These are phyloP conservation scores for Fusarium nygamai DNA, from an alignment of 2,329 filamentous ascomycete species.

Conservation along the genomic window DNA sequence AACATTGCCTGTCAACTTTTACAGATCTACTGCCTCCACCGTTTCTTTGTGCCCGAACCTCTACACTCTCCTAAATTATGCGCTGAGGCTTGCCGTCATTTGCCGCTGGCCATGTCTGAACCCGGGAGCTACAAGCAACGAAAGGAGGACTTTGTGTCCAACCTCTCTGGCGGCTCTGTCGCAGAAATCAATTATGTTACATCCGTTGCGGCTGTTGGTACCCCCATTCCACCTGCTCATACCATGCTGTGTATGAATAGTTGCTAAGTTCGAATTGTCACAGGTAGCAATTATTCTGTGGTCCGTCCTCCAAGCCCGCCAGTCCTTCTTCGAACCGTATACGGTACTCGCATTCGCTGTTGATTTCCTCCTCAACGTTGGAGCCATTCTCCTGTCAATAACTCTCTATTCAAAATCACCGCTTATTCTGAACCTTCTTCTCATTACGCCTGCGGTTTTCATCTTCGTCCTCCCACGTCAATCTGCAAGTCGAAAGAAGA, in stretches of 20 bases:
- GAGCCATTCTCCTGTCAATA: slow-evolving; percentile 81
- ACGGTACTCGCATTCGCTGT: slow-evolving; percentile 72
- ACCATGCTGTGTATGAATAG: neutral
- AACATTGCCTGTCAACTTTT: slow-evolving; percentile 25
- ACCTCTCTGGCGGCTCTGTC: slow-evolving; percentile 83
- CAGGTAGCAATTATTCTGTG: slow-evolving; percentile 86
- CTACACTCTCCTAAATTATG: slow-evolving; percentile 17
- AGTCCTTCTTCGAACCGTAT: slow-evolving; percentile 85
- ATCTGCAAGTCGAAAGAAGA: slow-evolving; percentile 52
- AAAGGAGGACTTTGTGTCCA: slow-evolving; percentile 96
- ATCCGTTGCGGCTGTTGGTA: slow-evolving; percentile 80
- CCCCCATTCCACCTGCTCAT: neutral
- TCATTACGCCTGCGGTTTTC: slow-evolving; percentile 76
- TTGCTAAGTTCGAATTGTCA: slow-evolving; percentile 24
- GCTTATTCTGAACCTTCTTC: slow-evolving; percentile 76
- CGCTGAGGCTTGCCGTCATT: slow-evolving; percentile 7
- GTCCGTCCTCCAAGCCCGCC: slow-evolving; percentile 86
- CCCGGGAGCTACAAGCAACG: slow-evolving; percentile 80
- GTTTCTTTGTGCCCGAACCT: slow-evolving; percentile 1
- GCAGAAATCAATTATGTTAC: slow-evolving; percentile 89
- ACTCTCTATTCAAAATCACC: slow-evolving; percentile 85
- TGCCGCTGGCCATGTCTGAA: slow-evolving; percentile 48
- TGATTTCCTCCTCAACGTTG: slow-evolving; percentile 90
- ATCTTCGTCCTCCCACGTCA: slow-evolving; percentile 64
- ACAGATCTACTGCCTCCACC: slow-evolving; percentile 34